Evolutionary conservation across 1,284 basidiomycete genomes (phyloP).

Genomic region (Ceratobasidium sp.): DNA sequence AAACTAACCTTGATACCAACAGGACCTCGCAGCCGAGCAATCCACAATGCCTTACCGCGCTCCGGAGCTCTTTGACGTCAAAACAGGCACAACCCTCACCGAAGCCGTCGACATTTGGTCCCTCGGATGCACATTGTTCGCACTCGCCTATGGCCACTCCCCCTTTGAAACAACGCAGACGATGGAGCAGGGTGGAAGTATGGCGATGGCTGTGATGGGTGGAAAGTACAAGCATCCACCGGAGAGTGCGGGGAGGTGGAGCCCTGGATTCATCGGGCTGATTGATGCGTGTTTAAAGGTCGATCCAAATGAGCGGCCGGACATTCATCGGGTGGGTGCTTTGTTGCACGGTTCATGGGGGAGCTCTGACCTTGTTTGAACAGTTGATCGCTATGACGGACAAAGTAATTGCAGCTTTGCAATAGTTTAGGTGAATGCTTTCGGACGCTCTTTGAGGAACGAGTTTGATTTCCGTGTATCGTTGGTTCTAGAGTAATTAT

Average conservation of each 20-base stretch:
- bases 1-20: constrained; percentile 6
- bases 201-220: constrained; percentile 94
- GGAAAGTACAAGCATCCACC: constrained; percentile 86
- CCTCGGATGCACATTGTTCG: constrained; percentile 90
- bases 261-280: constrained; percentile 80
- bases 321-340: constrained; percentile 78
- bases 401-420: constrained; percentile 37
- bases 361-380: neutral
- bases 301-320: constrained; percentile 82
- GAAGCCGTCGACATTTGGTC: constrained; percentile 98
- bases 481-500: neutral
- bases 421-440: neutral
- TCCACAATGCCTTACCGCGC: constrained; percentile 97
- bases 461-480: neutral
- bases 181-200: constrained; percentile 88
- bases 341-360: neutral
- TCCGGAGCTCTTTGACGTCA: constrained; percentile 95
- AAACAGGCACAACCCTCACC: constrained; percentile 86
- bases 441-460: neutral
- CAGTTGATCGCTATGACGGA: constrained; percentile 42
- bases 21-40: constrained; percentile 95
- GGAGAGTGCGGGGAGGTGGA: constrained; percentile 72
- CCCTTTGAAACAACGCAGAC: constrained; percentile 92
- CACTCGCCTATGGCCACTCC: constrained; percentile 91
- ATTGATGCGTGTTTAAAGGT: constrained; percentile 87